These are phyloP conservation scores for Calycina marina DNA, from an alignment of 2,329 filamentous ascomycete genomes.

Conservation along the genomic window DNA sequence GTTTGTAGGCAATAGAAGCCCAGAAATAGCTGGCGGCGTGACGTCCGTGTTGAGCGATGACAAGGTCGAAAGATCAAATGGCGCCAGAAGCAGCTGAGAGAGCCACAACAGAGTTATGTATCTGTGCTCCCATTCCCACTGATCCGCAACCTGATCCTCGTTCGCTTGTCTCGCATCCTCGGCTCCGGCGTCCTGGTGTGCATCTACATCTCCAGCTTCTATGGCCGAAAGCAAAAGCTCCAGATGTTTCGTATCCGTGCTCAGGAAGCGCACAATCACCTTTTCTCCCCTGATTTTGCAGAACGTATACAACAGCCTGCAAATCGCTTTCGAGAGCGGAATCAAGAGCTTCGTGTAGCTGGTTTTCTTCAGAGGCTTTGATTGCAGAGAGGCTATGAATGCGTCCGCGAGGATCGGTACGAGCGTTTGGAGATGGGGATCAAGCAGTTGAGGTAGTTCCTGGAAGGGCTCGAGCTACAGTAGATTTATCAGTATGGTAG, in stretches of 20 bases:
- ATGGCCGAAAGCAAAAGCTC: slow-evolving; percentile 66
- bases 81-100: slow-evolving; percentile 66
- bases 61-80: slow-evolving; percentile 81
- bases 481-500: slow-evolving; percentile 3
- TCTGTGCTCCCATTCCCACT: slow-evolving; percentile 70
- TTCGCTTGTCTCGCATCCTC: background rate
- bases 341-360: slow-evolving; percentile 19
- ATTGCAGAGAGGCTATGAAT: slow-evolving; percentile 53
- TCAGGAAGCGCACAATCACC: slow-evolving; percentile 79
- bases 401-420: slow-evolving; percentile 61
- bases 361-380: slow-evolving; percentile 26
- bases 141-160: slow-evolving; percentile 1
- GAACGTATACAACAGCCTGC: slow-evolving; percentile 70
- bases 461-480: slow-evolving; percentile 68
- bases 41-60: slow-evolving; percentile 45
- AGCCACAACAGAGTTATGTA: slow-evolving; percentile 84
- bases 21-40: slow-evolving; percentile 29
- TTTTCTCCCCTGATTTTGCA: slow-evolving; percentile 94
- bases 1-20: slow-evolving; percentile 39
- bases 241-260: slow-evolving; percentile 75
- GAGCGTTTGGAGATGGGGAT: slow-evolving; percentile 64
- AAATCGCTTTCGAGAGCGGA: slow-evolving; percentile 44
- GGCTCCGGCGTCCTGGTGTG: background rate
- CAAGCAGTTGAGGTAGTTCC: slow-evolving; percentile 85
- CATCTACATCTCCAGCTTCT: slow-evolving; percentile 32